Conservation (phyloP, 768 basidiomycete genomes). For the Tubosaeta sp. region DNA sequence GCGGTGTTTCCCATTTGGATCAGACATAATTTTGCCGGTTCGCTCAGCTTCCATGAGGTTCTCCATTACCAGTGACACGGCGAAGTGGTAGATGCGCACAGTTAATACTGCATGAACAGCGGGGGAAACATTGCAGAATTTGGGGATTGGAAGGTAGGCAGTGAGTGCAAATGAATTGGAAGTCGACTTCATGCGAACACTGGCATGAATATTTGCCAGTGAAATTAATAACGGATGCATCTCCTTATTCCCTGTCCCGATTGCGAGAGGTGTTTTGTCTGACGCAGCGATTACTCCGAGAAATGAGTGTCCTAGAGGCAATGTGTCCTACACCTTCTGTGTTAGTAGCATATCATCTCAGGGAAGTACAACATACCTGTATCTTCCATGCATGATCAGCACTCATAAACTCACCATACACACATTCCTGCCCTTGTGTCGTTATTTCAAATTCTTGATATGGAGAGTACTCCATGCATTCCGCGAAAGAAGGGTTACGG, state of each 20-base stretch:
- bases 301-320: background rate
- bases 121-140: background rate
- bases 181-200: background rate
- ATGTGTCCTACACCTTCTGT: background rate
- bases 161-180: background rate
- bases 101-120: background rate
- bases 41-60: background rate
- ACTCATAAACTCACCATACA: background rate
- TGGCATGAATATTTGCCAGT: background rate
- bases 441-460: slow-evolving; percentile 7
- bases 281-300: background rate
- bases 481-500: slow-evolving; percentile 17
- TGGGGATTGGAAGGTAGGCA: background rate
- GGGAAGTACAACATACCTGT: background rate
- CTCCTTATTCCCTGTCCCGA: background rate
- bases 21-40: slow-evolving; percentile 20
- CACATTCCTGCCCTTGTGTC: background rate
- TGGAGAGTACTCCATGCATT: slow-evolving; percentile 1
- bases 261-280: background rate
- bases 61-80: background rate
- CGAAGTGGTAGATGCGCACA: background rate
- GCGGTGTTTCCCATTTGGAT: slow-evolving; percentile 13
- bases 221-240: background rate
- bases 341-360: background rate
- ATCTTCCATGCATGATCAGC: background rate